Conservation (phyloP, 805 yeast genomes). For the Saturnispora galanensis region DNA sequence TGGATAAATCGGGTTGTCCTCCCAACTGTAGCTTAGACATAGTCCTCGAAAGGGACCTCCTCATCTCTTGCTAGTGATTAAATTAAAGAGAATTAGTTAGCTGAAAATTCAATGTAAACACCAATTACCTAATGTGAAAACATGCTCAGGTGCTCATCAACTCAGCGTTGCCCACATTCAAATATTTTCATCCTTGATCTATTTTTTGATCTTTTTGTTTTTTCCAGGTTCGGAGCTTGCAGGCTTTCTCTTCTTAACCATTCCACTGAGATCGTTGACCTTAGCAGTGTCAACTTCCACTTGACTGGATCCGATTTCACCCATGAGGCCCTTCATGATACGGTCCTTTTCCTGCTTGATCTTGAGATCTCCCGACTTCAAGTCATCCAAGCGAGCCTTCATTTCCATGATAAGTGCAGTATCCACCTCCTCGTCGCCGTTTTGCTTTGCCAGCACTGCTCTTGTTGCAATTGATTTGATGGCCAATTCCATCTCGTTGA, state of each 20-base stretch:
- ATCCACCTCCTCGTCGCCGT: constrained; percentile 24
- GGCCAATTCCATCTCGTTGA: constrained; percentile 30
- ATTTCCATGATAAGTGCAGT: constrained; percentile 44
- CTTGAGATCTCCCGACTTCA: constrained; percentile 24
- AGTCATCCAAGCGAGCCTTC: constrained; percentile 44
- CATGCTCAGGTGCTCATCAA: background rate
- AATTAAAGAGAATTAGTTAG: background rate
- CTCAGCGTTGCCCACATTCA: background rate
- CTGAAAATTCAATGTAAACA: background rate
- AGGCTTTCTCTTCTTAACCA: constrained; percentile 7
- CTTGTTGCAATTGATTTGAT: constrained; percentile 36
- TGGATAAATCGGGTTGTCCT: background rate
- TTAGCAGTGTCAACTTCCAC: background rate
- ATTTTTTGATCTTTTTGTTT: constrained; percentile 4
- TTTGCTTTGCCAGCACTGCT: constrained; percentile 10
- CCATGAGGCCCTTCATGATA: constrained; percentile 7
- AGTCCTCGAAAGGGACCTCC: background rate
- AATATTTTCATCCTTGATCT: background rate
- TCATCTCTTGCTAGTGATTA: background rate
- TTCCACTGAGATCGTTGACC: constrained; percentile 3
- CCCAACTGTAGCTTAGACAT: background rate
- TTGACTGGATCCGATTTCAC: background rate
- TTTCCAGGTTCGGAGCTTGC: background rate
- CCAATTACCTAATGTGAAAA: background rate
- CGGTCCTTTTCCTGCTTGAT: constrained; percentile 6